Percentiles rank a stretch among this genome's conserved stretches.
phyloP scores from a whole-genome alignment of 2,329 filamentous ascomycete species.

The Reticulascus tulasneorum region DNA sequence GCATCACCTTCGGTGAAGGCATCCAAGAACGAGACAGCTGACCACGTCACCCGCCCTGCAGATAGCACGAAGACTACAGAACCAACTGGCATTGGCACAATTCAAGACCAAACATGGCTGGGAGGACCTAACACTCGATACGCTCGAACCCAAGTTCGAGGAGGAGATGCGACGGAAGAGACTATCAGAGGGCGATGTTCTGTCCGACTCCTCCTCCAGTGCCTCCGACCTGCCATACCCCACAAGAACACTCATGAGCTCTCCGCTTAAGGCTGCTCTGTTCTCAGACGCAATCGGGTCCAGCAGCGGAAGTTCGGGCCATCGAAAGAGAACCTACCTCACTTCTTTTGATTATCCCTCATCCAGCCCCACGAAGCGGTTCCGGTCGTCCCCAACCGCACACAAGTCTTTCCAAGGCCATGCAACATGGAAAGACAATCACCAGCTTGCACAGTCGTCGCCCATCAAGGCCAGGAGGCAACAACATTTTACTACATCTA shows the following conservation, averaged over 20 bases:
- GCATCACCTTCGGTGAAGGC: neutral
- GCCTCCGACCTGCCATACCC: conserved; percentile 74
- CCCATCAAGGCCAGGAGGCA: conserved; percentile 75
- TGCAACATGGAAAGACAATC: conserved; percentile 70
- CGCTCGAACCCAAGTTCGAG: conserved; percentile 79
- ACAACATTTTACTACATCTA: conserved; percentile 68
- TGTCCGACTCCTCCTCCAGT: conserved; percentile 84
- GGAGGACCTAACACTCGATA: conserved; percentile 83
- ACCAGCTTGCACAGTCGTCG: conserved; percentile 79
- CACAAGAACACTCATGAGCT: conserved; percentile 69
- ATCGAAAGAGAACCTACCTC: conserved; percentile 61
- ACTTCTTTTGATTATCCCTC: conserved; percentile 52
- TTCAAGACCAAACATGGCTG: conserved; percentile 97
- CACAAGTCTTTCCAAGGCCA: conserved; percentile 54
- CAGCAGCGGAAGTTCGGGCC: conserved; percentile 62
- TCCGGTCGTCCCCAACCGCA: conserved; percentile 61
- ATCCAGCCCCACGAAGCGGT: conserved; percentile 64
- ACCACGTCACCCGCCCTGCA: conserved; percentile 31
- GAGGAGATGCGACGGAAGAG: conserved; percentile 73
- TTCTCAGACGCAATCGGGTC: conserved; percentile 80
- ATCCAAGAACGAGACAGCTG: neutral
- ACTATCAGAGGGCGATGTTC: conserved; percentile 64
- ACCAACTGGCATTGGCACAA: conserved; percentile 89
- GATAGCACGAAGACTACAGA: conserved; percentile 91
- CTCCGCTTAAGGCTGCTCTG: conserved; percentile 75